Evolutionary conservation across 306 rosid genomes (phyloP), one percentile per base, ranked within the genome.

Genomic region (Abrus pulchellus): DNA sequence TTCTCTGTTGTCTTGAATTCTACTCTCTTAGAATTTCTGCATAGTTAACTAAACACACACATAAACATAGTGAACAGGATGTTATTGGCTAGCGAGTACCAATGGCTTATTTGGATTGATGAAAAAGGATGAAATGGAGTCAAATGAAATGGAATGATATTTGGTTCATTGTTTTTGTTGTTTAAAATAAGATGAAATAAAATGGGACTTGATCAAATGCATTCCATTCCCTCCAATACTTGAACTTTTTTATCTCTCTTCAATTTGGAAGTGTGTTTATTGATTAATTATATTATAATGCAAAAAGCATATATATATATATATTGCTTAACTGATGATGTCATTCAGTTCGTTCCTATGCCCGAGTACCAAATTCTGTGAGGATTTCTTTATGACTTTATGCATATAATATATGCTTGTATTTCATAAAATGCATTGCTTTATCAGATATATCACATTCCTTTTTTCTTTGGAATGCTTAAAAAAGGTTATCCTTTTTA

Each of bases 161-260:
- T 40, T 0, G 48, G 32, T 63, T 63, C 48, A 13, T 38, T 36
- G 47, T 36, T 63, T 38, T 8, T 5, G 12, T 38, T 40, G 49
- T 64, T 62, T 64, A 40, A 64, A 64, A n/a, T 64, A 64, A 49
- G 49, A 47, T 64, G 70, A 32, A 38, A 38, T 14, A 11, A 64
- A 64, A 38, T 36, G 70, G 10, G 14, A 38, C 49, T 64, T 40
- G 29, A n/a, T 63, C 12, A 38, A 64, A 34, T 33, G 44, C 30
- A 63, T 36, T 61, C 28, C 29, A 13, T 63, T 63, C 9, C 49
- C 14, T 38, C 48, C 0, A 0, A 64, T 14, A 10, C 29, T 40
- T 28, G 5, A 12, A 5, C 6, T 36, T 3, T 6, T 36, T 61
- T 61, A 62, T 13, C n/a, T 63, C 69, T 48, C 48, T 63, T 3